Evolutionary conservation across 2,329 filamentous ascomycete genomes (phyloP).

Genomic region (Monilinia aucupariae): DNA sequence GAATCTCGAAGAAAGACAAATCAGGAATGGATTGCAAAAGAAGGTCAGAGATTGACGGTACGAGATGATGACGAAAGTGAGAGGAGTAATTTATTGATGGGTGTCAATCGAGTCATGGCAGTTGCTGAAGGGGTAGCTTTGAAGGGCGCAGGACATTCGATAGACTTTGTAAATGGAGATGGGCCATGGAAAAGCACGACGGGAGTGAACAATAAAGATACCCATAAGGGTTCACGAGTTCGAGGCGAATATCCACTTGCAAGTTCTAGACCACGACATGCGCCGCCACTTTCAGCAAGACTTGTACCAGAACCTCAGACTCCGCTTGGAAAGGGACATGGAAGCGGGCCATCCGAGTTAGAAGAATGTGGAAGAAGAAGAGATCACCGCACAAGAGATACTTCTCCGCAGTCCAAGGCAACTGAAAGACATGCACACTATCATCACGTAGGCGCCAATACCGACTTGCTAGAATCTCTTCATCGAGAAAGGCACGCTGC

Average conservation of each 20-base stretch:
- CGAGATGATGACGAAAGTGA: background rate
- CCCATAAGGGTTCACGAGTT: background rate
- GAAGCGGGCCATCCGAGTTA: background rate
- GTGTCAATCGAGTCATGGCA: background rate
- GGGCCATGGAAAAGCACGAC: background rate
- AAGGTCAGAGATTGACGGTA: background rate
- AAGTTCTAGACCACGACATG: background rate
- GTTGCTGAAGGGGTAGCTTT: background rate
- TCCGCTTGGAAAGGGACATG: background rate
- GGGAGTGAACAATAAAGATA: background rate
- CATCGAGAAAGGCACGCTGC: background rate
- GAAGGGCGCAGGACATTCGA: background rate
- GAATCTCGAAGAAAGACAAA: slow-evolving; percentile 7
- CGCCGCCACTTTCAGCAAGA: background rate
- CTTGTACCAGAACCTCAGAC: background rate
- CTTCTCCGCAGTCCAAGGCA: background rate
- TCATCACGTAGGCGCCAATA: background rate
- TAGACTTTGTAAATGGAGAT: background rate
- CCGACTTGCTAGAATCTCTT: background rate
- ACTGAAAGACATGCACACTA: background rate
- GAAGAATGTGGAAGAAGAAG: background rate
- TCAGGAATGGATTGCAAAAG: background rate
- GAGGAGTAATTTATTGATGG: background rate
- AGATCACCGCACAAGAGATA: background rate
- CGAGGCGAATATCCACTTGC: background rate